Evolutionary conservation across 257 asterid genomes (phyloP).

Genomic region (Cynanchum wilfordii): DNA sequence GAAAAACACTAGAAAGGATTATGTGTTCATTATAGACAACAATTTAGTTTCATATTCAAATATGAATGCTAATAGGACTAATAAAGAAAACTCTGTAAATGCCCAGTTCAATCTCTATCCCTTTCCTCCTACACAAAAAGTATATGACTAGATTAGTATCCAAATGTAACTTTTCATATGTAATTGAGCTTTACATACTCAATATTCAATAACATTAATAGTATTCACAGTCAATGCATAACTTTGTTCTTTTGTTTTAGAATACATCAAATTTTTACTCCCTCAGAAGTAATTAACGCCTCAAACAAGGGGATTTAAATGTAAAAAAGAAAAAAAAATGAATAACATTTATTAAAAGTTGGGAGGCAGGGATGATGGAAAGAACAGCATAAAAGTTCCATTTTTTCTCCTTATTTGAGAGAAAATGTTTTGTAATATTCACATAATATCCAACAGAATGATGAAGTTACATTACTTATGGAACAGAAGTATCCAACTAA

Average conservation of each 20-base stretch:
- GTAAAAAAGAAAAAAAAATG: too few species aligned
- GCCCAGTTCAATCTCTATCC: not conserved
- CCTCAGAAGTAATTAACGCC: not conserved
- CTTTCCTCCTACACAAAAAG: not conserved
- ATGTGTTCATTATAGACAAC: not conserved
- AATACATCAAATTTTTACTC: not conserved
- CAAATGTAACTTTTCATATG: not conserved
- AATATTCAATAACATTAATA: not conserved
- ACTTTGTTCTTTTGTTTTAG: not conserved
- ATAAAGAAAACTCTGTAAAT: not conserved
- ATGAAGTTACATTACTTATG: too few species aligned
- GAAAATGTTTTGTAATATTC: not conserved
- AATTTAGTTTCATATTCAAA: not conserved
- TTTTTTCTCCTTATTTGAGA: not conserved
- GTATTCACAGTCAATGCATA: not conserved
- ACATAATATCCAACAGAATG: not conserved
- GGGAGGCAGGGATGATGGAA: not conserved
- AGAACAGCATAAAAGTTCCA: not conserved
- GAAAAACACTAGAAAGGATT: not conserved
- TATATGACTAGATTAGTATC: not conserved
- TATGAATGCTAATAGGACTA: not conserved
- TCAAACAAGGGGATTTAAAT: not conserved
- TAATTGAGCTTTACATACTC: not conserved
- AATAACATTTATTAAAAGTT: not conserved
- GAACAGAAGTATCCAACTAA: not conserved